A percentile compares a stretch with the other conserved stretches of the same genome.
These are phyloP conservation scores for Asterella californica DNA, from an alignment of 225 moss, liverwort and hornwort species.

Conservation along the genomic window DNA sequence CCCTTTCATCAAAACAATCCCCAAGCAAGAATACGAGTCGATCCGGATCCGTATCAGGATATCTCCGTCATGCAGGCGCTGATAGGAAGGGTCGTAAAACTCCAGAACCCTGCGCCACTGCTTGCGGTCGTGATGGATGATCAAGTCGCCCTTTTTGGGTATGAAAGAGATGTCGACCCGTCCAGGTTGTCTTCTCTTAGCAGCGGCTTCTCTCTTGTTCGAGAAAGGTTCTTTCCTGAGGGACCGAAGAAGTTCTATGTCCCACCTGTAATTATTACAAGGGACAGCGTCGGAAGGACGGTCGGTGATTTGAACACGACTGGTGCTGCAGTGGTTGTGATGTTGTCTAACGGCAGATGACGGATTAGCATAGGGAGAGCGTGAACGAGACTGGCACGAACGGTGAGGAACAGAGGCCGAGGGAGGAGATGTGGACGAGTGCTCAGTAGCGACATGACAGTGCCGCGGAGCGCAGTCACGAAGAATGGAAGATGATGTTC, in stretches of 20 bases:
- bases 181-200: conserved; percentile 32
- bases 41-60: conserved; percentile 41
- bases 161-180: conserved; percentile 32
- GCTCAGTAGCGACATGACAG: background rate
- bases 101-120: conserved; percentile 36
- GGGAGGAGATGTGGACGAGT: background rate
- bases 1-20: conserved; percentile 38
- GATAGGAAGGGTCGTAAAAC: conserved; percentile 43
- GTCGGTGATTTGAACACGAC: background rate
- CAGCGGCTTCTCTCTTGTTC: conserved; percentile 16
- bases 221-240: conserved; percentile 36
- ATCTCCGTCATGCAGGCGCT: conserved; percentile 45
- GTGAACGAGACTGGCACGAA: background rate
- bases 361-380: background rate
- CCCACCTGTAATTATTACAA: conserved; percentile 27
- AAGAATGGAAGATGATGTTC: background rate
- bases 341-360: background rate
- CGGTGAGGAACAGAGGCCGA: background rate
- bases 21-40: conserved; percentile 41
- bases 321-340: background rate
- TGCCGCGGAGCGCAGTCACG: conserved; percentile 5
- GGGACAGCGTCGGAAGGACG: background rate
- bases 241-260: conserved; percentile 33
- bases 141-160: conserved; percentile 41
- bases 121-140: conserved; percentile 40